Percentiles rank a stretch among this genome's conserved stretches.
Conservation (phyloP, 1,284 basidiomycete genomes). For the Phlebopus sp. region DNA sequence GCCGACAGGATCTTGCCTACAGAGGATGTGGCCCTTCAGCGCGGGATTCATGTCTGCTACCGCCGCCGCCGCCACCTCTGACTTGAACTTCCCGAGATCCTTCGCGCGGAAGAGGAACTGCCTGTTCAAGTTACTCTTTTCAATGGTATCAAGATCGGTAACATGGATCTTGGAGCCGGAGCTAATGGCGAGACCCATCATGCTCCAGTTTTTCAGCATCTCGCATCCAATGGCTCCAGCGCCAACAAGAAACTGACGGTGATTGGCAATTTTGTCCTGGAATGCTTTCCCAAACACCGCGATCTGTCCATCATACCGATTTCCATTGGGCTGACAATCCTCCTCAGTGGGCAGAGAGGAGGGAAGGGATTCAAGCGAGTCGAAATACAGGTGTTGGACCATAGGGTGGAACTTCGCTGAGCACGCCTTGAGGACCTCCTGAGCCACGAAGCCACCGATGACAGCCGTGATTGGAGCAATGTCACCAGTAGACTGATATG, state of each 20-base stretch:
- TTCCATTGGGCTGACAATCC: slow-evolving; percentile 81
- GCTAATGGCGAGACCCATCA: slow-evolving; percentile 94
- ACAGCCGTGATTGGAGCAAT: slow-evolving; percentile 91
- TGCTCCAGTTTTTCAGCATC: slow-evolving; percentile 99
- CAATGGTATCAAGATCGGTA: slow-evolving; percentile 98
- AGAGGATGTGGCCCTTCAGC: slow-evolving; percentile 83
- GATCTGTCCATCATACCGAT: slow-evolving; percentile 93
- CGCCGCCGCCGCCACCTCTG: slow-evolving; percentile 90
- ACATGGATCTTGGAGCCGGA: slow-evolving; percentile 86
- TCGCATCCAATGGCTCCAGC: slow-evolving; percentile 99
- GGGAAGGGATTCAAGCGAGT: slow-evolving; percentile 95
- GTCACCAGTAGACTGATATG: slow-evolving; percentile 94
- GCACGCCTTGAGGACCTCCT: slow-evolving; percentile 96
- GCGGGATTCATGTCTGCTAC: slow-evolving; percentile 97
- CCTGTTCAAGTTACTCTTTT: slow-evolving; percentile 98
- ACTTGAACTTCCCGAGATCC: slow-evolving; percentile 97
- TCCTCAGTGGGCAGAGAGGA: slow-evolving; percentile 72
- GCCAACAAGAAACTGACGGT: slow-evolving; percentile 95
- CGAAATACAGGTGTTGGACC: slow-evolving; percentile 95
- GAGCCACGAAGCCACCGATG: slow-evolving; percentile 96
- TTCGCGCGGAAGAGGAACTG: slow-evolving; percentile 98
- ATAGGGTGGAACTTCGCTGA: slow-evolving; percentile 99
- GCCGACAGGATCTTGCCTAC: slow-evolving; percentile 94
- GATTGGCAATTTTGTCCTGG: slow-evolving; percentile 90
- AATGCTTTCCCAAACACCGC: slow-evolving; percentile 93